phyloP scores from a whole-genome alignment of 306 rosid species.

The Pyrus bretschneideri region DNA sequence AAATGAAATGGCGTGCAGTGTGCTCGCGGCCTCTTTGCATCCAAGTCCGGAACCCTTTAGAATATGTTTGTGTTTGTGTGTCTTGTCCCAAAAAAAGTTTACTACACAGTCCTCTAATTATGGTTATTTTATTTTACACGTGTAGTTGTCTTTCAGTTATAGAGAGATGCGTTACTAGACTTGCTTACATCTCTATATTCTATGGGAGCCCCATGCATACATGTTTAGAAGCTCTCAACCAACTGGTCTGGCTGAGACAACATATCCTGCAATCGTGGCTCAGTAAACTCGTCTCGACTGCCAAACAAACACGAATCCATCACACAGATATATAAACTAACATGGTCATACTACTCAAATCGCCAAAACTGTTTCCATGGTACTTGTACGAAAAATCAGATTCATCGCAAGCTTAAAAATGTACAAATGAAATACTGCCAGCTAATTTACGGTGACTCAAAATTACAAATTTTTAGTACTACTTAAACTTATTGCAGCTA shows the following conservation, averaged over 20 bases:
- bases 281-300: conserved; percentile 19
- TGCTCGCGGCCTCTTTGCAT: too few species aligned
- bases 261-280: conserved; percentile 14
- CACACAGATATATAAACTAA: background rate
- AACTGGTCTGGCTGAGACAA: background rate
- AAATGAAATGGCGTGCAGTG: too few species aligned
- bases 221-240: background rate
- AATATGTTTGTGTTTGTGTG: too few species aligned
- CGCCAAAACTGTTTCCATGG: background rate
- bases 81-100: too few species aligned
- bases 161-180: background rate
- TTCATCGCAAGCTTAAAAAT: background rate
- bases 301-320: background rate
- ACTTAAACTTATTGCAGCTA: too few species aligned
- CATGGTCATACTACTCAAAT: background rate
- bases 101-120: too few species aligned
- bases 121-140: too few species aligned
- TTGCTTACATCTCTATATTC: background rate
- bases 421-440: background rate
- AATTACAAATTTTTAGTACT: background rate
- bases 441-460: background rate
- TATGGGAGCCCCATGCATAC: background rate
- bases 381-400: background rate
- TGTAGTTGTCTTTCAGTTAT: too few species aligned
- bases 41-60: too few species aligned